Evolutionary conservation across 169 alveolate species (phyloP), one percentile per base, ranked within the genome.

Genomic region (Eimeria necatrix): DNA sequence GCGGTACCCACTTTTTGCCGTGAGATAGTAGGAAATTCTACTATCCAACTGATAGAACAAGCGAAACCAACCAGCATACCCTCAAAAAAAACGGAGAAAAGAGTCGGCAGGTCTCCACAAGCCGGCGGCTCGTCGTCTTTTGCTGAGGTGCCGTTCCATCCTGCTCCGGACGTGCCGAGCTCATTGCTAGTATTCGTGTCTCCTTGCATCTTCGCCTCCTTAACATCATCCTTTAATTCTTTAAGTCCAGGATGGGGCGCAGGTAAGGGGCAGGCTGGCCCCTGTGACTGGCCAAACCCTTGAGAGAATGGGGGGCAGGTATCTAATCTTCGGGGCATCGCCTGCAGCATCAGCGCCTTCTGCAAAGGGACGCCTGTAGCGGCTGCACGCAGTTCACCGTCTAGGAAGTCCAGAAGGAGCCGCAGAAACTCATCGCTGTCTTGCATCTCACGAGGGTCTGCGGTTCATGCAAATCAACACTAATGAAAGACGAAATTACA

Each of bases 401-500:
- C 96, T 4, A 94, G 88, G 20, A 94, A 41, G 74, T 94, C 96
- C 53, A 94, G 61, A 41, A 94, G 90, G 51, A 76, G 91, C n/a
- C 96, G 94, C 60, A 94, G 81, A 46, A 94, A 94, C 71, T 94
- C 96, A 53, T 94, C 96, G 92, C 96, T 83, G 88, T 94, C 96
- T 16, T 94, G 96, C 96, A 94, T 94, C 51, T 87, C 94, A n/a
- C 89, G 96, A 18, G 94, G 94, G 24, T 86, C 96, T 93, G 86
- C 46, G 22, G 41, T 2, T 32, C 41, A 32, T 32, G 41, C 41
- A 32, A 32, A 32, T 32, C 41, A 32, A 32, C 41, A 32, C 41
- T 32, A 32, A 32, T 32, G 41, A 32, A 32, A 32, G 41, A 32
- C 41, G 41, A 32, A 32, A 32, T 32, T 32, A 32, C 41, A 32